Base-by-base conservation (phyloP, 129 eudicot genomes). In the Pseudognaphalium luteoalbum region DNA sequence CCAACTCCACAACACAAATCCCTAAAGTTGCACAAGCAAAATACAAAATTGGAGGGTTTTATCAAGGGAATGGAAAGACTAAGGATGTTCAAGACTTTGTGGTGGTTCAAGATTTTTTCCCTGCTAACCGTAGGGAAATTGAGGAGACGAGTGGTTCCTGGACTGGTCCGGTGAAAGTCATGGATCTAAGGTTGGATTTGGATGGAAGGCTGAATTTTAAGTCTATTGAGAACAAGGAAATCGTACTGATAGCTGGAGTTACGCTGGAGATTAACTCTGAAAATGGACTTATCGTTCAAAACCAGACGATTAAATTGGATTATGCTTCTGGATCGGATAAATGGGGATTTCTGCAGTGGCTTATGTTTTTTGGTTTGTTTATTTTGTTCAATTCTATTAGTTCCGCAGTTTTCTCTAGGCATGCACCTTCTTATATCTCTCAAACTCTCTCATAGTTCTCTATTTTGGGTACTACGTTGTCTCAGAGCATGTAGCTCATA, bases 1-100 rank as follows among this genome's bases (percentile, higher is more conserved):
- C 41, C 41, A 35, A 35, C 41, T n/a, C 47, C 47, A 22, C 8
- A 30, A 17, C 3, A 29, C 44, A 7, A 30, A 32, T n/a, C 11
- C 16, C 30, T 21, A 4, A 17, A 16, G 29, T 52, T 5, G 54
- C 65, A 29, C 54, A 30, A 11, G 75, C 16, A 71, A n/a, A 9
- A 17, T 51, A 71, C n/a, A 3, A 6, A 4, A 72, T 72, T 34
- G 32, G 11, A 56, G 66, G 66, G 51, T 72, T 72, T 56, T 72
- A 72, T 14, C 76, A 72, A 72, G 76, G 76, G 52, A 52, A 52
- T 21, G 76, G 47, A 54, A 54, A 72, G 76, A 6, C 12, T 56
- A 72, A 33, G 57, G 66, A 72, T 19, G 51, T 72, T 12, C 76
- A 34, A 32, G 66, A 34, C 33, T 32, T 4, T 57, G 65, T 72